A percentile compares a stretch with the other conserved stretches of the same genome.
Evolutionary conservation across 176 grass and related monocot species (phyloP).

Genomic region (Avena atlantica): DNA sequence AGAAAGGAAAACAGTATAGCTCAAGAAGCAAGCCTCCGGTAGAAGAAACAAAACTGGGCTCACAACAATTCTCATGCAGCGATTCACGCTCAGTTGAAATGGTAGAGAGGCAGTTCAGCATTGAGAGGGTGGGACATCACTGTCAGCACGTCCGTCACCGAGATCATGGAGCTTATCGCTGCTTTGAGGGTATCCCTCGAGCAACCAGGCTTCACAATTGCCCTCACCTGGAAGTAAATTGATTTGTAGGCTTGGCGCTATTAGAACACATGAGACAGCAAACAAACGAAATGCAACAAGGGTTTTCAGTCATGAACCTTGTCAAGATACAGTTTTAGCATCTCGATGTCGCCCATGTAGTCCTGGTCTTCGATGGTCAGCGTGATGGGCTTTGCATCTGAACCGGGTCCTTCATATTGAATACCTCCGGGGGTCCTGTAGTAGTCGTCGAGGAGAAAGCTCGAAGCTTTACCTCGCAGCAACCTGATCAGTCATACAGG

Average conservation of each 20-base stretch:
- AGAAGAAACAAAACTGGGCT: constrained; percentile 28
- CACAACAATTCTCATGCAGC: constrained; percentile 10
- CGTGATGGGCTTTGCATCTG: constrained; percentile 58
- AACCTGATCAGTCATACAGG: constrained; percentile 40
- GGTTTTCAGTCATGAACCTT: constrained; percentile 54
- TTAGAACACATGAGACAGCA: constrained; percentile 13
- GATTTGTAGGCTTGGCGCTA: background rate
- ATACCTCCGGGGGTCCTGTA: constrained; percentile 70
- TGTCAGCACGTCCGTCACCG: constrained; percentile 56
- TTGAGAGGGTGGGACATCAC: constrained; percentile 68
- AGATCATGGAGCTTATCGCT: constrained; percentile 55
- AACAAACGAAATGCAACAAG: background rate
- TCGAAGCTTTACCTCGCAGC: constrained; percentile 60
- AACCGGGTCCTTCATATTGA: constrained; percentile 64
- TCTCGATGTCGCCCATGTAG: constrained; percentile 74
- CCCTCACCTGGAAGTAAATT: constrained; percentile 55
- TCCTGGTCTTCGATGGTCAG: constrained; percentile 72
- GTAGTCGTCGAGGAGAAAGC: constrained; percentile 70
- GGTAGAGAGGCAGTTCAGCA: constrained; percentile 58
- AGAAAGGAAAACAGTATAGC: background rate
- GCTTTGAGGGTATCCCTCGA: constrained; percentile 62
- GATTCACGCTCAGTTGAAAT: constrained; percentile 49
- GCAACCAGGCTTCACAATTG: constrained; percentile 65
- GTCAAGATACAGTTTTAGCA: constrained; percentile 58
- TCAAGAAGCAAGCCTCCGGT: background rate